phyloP scores from a whole-genome alignment of 78 protist species.

The Pigoraptor vietnamica region DNA sequence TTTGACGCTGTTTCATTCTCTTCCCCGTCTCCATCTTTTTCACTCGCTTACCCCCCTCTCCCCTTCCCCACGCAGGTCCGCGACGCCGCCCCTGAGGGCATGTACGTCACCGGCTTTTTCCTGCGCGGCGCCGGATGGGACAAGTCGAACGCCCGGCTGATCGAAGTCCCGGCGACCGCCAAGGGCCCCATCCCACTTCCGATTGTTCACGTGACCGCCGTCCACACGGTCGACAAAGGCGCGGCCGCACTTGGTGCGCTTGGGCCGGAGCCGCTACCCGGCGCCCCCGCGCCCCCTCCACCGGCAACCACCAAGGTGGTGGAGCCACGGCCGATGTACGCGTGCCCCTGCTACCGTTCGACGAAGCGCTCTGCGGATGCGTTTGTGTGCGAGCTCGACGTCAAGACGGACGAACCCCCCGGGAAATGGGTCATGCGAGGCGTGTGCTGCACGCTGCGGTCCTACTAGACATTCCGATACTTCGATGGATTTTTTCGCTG shows the following conservation, averaged over 20 bases:
- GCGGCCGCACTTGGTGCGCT: background rate
- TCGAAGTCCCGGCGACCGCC: constrained; percentile 57
- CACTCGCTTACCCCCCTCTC: background rate
- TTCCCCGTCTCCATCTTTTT: no score
- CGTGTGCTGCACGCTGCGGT: background rate
- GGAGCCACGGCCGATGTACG: background rate
- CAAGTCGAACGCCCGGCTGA: constrained; percentile 16
- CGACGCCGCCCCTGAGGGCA: constrained; percentile 60
- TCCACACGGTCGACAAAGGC: background rate
- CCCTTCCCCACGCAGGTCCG: constrained; percentile 10
- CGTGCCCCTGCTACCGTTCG: background rate
- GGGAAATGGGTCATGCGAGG: background rate
- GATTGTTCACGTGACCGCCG: background rate
- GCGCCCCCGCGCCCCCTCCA: background rate
- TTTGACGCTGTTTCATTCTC: no score
- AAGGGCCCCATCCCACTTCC: background rate
- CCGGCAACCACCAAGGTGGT: background rate
- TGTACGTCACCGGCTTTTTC: constrained; percentile 78
- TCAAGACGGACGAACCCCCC: background rate
- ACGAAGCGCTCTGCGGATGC: background rate
- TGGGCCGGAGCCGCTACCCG: background rate
- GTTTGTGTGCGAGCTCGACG: background rate
- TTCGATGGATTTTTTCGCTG: no score
- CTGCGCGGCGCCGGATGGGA: constrained; percentile 84
- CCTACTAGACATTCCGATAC: background rate